These are phyloP conservation scores for Malassezia arunalokei DNA, from an alignment of 1,284 basidiomycete species.

Conservation along the genomic window DNA sequence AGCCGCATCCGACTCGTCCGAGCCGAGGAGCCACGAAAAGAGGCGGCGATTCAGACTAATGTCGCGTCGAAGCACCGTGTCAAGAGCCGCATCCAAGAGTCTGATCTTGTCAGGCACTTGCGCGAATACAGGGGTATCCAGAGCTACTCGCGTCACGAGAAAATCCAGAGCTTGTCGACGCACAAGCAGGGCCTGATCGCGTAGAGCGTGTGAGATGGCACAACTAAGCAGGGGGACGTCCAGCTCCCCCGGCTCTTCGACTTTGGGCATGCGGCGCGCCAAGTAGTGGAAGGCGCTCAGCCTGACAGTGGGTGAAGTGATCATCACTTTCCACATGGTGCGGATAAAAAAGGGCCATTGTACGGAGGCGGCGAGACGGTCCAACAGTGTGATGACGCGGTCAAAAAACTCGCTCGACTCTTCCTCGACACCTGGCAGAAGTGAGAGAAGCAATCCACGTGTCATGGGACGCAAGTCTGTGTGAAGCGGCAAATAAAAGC, in stretches of 20 bases:
- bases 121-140: conserved; percentile 23
- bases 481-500: conserved; percentile 67
- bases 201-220: conserved; percentile 73
- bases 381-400: conserved; percentile 70
- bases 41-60: conserved; percentile 81
- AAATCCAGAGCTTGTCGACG: conserved; percentile 36
- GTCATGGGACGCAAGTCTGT: conserved; percentile 70
- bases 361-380: conserved; percentile 62
- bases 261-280: conserved; percentile 59
- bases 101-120: conserved; percentile 22
- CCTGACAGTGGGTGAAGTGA: conserved; percentile 74
- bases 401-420: conserved; percentile 61
- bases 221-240: conserved; percentile 86
- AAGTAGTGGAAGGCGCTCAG: conserved; percentile 80
- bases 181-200: conserved; percentile 61
- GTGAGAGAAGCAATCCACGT: conserved; percentile 81
- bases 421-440: conserved; percentile 56
- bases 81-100: conserved; percentile 30
- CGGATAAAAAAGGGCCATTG: conserved; percentile 75
- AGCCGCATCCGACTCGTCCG: conserved; percentile 57
- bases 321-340: conserved; percentile 82
- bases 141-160: conserved; percentile 26
- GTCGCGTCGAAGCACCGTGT: conserved; percentile 62
- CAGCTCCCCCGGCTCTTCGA: conserved; percentile 49
- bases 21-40: conserved; percentile 76